A percentile compares a stretch with the other conserved stretches of the same genome.
These are phyloP conservation scores for Sugiyamaella xylanicola DNA, from an alignment of 1,139 yeast genomes.

Conservation along the genomic window DNA sequence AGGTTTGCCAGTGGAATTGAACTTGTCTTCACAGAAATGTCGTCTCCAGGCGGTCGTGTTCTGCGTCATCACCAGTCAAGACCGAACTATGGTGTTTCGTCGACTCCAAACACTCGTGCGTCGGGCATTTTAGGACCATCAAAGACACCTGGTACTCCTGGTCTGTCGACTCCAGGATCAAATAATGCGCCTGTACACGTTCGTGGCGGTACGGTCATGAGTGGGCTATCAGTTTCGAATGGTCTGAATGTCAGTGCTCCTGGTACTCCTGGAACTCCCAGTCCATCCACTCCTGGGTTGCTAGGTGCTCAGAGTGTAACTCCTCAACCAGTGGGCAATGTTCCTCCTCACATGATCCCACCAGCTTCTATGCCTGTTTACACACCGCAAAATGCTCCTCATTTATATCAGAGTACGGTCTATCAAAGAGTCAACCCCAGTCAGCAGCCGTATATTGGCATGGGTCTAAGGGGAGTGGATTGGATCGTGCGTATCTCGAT, in stretches of 20 bases:
- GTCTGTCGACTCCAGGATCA: neutral
- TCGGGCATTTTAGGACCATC: neutral
- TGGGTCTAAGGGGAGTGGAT: constrained; percentile 39
- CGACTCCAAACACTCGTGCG: neutral
- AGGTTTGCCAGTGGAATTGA: neutral
- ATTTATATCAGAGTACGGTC: constrained; percentile 37
- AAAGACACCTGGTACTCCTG: neutral
- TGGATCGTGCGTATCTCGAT: constrained; percentile 57
- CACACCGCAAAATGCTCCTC: constrained; percentile 43
- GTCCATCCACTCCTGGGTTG: neutral
- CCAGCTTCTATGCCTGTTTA: constrained; percentile 40
- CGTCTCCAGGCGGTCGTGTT: constrained; percentile 14
- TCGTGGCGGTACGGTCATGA: constrained; percentile 12
- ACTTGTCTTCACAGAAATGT: too few relatives aligned
- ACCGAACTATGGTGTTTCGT: constrained; percentile 4
- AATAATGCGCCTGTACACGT: constrained; percentile 3
- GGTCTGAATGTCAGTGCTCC: neutral
- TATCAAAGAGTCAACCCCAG: constrained; percentile 28
- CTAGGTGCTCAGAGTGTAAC: constrained; percentile 9
- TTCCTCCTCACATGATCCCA: constrained; percentile 23
- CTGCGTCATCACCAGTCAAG: constrained; percentile 11
- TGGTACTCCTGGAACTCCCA: constrained; percentile 9
- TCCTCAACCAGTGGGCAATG: constrained; percentile 16
- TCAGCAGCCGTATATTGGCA: constrained; percentile 29
- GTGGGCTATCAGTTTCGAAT: constrained; percentile 1